Percentiles rank a stretch among this genome's conserved stretches.
phyloP scores from a whole-genome alignment of 1,284 basidiomycete species.

The Cystobasidiaceae sp. region DNA sequence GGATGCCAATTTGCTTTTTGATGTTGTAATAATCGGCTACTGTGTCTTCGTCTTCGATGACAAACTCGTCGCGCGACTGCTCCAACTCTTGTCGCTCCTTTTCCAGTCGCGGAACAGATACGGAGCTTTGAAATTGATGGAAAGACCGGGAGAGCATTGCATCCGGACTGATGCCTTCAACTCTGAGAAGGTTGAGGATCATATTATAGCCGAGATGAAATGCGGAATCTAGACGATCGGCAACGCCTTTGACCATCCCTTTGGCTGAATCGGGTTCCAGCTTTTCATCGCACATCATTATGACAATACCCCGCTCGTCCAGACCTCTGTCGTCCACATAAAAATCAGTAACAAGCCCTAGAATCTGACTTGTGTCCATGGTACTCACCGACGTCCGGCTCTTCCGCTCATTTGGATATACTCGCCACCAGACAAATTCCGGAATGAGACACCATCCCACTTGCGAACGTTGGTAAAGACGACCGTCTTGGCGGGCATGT shows the following conservation, averaged over 20 bases:
- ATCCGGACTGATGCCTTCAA: constrained; percentile 97
- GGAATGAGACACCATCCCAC: constrained; percentile 92
- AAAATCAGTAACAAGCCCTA: not conserved
- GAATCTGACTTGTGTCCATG: not conserved
- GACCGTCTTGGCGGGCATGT: constrained; percentile 99
- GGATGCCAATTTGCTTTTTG: constrained; percentile 82
- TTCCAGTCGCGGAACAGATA: constrained; percentile 80
- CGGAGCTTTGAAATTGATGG: constrained; percentile 94
- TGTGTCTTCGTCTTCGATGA: constrained; percentile 73
- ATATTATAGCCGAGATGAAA: constrained; percentile 99
- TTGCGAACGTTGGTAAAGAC: constrained; percentile 94
- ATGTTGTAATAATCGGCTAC: constrained; percentile 88
- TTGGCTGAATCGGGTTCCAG: constrained; percentile 88
- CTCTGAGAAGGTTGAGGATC: constrained; percentile 97
- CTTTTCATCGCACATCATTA: constrained; percentile 99
- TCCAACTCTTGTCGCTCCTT: constrained; percentile 75
- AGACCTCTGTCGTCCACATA: constrained; percentile 59
- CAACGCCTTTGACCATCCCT: constrained; percentile 97
- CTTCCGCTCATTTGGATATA: constrained; percentile 99
- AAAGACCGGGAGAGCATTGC: constrained; percentile 98
- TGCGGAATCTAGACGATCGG: constrained; percentile 92
- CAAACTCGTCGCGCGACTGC: constrained; percentile 59
- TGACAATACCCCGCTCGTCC: constrained; percentile 98
- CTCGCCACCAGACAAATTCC: constrained; percentile 78
- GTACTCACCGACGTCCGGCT: constrained; percentile 66